Evolutionary conservation across 2,329 filamentous ascomycete species (phyloP), one percentile per base, ranked within the genome.

Genomic region (Calcarisporium arbuscula): DNA sequence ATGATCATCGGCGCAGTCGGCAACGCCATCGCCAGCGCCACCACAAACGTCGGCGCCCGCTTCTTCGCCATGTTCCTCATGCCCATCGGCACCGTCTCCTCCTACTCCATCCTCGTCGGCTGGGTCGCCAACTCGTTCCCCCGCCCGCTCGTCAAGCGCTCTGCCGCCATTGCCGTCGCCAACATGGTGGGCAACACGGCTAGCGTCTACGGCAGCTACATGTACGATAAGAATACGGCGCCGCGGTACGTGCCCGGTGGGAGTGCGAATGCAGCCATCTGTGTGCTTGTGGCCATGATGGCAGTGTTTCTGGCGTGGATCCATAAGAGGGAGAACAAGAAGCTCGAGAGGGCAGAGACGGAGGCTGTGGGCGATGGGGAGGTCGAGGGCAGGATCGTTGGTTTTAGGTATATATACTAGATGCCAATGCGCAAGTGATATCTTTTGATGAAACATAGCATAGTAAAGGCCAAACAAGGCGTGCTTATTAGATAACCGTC

Each of bases 101-200:
- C 68, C 0, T 72, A 69, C 26, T 66, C 69, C 42, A 71, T 72
- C 40, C 72, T 86, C 17, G 80, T 86, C 29, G 76, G 80, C 0
- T 74, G 72, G 47, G 77, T 86, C 21, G 75, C 77, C 4, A 83
- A 85, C 42, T 80, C 82, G 8, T 70, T 87, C 22, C 80, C 82
- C 0, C 83, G 82, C 54, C 80, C 82, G 2, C 56, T 81, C 3
- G 80, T 78, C 3, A 77, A 81, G 30, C 70, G 80, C 3, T 82
- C 81, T 5, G 72, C 73, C 3, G 71, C 71, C 5, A 80, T 85
- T 33, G 74, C 80, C 8, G 67, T 85, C n/a, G 60, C 80, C 30
- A 82, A 83, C 48, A 58, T 82, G 44, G 63, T 85, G 27, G 82
- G 80, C 0, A 82, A 82, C 51, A 72, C 56, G 8, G 64, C 65